Evolutionary conservation across 192 early-diverging fungal species (phyloP), one percentile per base, ranked within the genome.

Genomic region (Obelidium mucronatum): DNA sequence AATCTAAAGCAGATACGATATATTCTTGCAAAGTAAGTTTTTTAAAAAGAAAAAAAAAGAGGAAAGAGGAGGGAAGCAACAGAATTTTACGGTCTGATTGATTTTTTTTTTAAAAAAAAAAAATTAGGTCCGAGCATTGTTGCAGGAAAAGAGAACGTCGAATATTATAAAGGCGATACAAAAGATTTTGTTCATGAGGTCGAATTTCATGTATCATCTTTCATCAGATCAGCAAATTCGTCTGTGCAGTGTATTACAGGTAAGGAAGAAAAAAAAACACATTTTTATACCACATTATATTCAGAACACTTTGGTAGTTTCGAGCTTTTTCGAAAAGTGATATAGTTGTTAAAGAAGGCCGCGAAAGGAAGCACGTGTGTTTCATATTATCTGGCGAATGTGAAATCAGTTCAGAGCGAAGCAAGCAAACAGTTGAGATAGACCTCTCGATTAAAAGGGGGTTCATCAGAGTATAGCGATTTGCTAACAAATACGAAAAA

Each of bases 351-450:
- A 58, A 59, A 26, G 53, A 73, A 39, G 70, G 70, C 15, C 55
- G 60, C 8, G 70, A 73, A 26, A 5, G 37, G 13, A 5, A n/a
- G 8, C 11, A 24, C 5, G 31, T 73, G 3, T 73, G 60, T 56
- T 73, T 73, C 55, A 60, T 73, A 28, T 36, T 73, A 11, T 60
- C 56, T 31, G 70, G 70, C 3, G 28, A 60, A 39, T 73, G 70
- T 35, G 56, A 73, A 60, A 36, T 30, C 26, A 33, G 15, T 59
- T 40, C 24, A 22, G 19, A 30, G 24, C 48, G 30, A 39, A 15
- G n/a, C n/a, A n/a, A n/a, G n/a, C n/a, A n/a, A n/a, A n/a, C n/a
- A n/a, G n/a, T n/a, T n/a, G n/a, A n/a, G n/a, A n/a, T n/a, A n/a
- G n/a, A n/a, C n/a, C n/a, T n/a, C n/a, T n/a, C n/a, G n/a, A n/a